Evolutionary conservation across 2,329 filamentous ascomycete species (phyloP).

Genomic region (Aquanectria penicillioides): DNA sequence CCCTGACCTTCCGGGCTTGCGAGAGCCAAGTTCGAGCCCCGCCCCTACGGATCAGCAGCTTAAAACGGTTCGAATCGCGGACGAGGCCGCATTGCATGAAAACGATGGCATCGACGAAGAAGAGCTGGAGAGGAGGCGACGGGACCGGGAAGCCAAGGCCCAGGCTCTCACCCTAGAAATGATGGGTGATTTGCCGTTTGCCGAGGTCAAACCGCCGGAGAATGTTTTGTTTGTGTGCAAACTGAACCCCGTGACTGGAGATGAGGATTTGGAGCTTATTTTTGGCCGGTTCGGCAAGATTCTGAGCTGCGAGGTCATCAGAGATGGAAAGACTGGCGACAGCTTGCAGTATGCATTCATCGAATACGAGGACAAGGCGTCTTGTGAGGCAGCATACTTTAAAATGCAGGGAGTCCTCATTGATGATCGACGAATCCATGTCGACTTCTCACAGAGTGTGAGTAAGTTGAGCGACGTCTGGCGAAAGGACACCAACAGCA

Average conservation of each 20-base stretch:
- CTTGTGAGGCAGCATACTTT: constrained; percentile 95
- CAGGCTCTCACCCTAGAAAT: constrained; percentile 96
- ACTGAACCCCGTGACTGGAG: constrained; percentile 93
- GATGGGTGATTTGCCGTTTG: constrained; percentile 96
- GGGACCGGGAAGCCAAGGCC: constrained; percentile 90
- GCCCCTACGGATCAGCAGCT: constrained; percentile 85
- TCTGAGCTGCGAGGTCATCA: constrained; percentile 93
- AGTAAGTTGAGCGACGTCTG: constrained; percentile 88
- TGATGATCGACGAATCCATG: constrained; percentile 96
- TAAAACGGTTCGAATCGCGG: constrained; percentile 89
- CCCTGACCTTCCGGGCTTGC: constrained; percentile 79
- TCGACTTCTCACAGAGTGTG: constrained; percentile 97
- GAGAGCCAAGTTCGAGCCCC: constrained; percentile 83
- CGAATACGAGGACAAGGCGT: constrained; percentile 91
- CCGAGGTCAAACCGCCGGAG: constrained; percentile 96
- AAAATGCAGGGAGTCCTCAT: constrained; percentile 99
- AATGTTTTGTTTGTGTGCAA: constrained; percentile 99
- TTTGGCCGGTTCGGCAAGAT: constrained; percentile 98
- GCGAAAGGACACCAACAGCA: constrained; percentile 86
- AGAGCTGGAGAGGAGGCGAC: constrained; percentile 79
- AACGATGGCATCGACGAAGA: constrained; percentile 79
- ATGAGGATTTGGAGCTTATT: constrained; percentile 93
- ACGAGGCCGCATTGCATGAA: constrained; percentile 84
- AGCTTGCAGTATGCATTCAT: constrained; percentile 98
- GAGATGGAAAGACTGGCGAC: constrained; percentile 92